phyloP scores from a whole-genome alignment of 2,329 filamentous ascomycete genomes.

The Colletotrichum viniferum region DNA sequence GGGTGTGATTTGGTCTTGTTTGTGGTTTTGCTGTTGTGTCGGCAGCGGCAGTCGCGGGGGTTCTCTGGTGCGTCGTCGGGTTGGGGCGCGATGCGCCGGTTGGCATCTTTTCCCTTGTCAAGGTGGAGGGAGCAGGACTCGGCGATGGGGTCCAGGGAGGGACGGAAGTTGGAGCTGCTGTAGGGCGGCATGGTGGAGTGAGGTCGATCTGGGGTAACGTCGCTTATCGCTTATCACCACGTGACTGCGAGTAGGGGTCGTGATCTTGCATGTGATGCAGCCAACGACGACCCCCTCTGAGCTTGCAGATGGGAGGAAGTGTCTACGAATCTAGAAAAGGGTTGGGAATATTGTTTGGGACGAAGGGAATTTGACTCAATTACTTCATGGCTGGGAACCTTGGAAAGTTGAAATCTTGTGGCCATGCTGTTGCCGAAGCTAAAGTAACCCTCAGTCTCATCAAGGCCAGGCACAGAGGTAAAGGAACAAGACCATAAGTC shows the following conservation, averaged over 20 bases:
- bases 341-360: not conserved
- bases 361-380: not conserved
- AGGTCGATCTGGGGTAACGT: not conserved
- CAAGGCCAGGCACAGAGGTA: not conserved
- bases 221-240: constrained; percentile 22
- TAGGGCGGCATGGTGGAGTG: constrained; percentile 16
- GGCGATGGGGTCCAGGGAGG: constrained; percentile 9
- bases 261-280: constrained; percentile 16
- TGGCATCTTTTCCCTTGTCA: constrained; percentile 9
- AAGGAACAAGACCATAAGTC: not conserved
- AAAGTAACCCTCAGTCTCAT: not conserved
- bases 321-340: fast-evolving
- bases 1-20: not conserved
- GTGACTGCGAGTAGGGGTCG: constrained; percentile 1
- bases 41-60: not conserved
- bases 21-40: not conserved
- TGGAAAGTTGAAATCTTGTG: not conserved
- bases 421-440: not conserved
- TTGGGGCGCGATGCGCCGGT: not conserved
- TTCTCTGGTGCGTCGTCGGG: not conserved
- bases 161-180: constrained; percentile 4
- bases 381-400: too few relatives aligned
- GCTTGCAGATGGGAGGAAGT: not conserved
- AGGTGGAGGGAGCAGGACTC: not conserved
- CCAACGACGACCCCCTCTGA: not conserved